Base-by-base conservation (phyloP, 2,329 filamentous ascomycete species). In the Fusarium praegraminearum region DNA sequence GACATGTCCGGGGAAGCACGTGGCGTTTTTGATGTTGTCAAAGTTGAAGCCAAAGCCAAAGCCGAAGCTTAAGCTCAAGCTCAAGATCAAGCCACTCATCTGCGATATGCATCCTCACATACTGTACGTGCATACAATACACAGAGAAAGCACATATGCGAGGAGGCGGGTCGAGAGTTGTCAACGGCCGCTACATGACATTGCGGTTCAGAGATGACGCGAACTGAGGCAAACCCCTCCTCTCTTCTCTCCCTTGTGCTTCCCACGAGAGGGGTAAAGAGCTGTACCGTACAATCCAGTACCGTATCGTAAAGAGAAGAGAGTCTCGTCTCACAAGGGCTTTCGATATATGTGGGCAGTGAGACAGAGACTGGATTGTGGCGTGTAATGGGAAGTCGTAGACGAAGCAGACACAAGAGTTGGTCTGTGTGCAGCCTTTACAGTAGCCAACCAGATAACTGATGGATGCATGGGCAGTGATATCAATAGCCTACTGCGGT, bases 391-490 rank as follows among this genome's bases (percentile, higher is more conserved):
- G 66, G 49, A 45, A 57, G 38, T 44, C 46, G 35, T 52, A 58
- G 47, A 63, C 57, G 55, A 64, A 47, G 47, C 36, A 40, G 35
- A 51, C 24, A 40, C 30, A 55, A 44, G 53, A 38, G 26, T 40
- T 46, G 43, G 53, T 28, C 32, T 49, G 46, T 36, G 49, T 47
- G 41, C 15, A 55, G 36, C 33, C 47, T 40, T 20, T 40, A 38
- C 33, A 51, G 18, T 22, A 51, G 13, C 60, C 60, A 69, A 57
- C 51, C 57, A 40, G 45, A 57, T 62, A 69, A 63, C 67, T 54
- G 24, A 47, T 50, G 54, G 30, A 49, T 50, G 62, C n/a, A 54
- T 63, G 43, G 26, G 41, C 38, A 46, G 26, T 40, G n/a, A 40
- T 55, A 30, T 58, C 52, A 52, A 47, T 36, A 44, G 44, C 30